Evolutionary conservation across 1,139 yeast species (phyloP), one percentile per base, ranked within the genome.

Genomic region (Hemisphaericaspora xylofermentans): DNA sequence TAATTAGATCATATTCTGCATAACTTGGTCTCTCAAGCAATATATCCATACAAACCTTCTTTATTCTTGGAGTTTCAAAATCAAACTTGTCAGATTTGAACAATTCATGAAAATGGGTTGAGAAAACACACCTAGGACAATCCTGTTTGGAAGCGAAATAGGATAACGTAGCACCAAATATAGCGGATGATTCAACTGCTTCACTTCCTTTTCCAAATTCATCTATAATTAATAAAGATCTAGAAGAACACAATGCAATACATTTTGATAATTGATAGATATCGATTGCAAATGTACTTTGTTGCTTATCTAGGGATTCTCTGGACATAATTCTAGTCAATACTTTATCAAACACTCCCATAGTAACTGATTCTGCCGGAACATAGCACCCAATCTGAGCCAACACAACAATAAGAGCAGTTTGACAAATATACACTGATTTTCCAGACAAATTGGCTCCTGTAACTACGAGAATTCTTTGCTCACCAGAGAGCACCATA

Each of bases 381-480:
- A 76, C 71, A 49, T 57, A 75, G 31, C 73, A 67, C 0, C 80
- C 81, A 25, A 75, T 58, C 38, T 76, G 81, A 0, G 79, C 68
- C 38, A 76, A 45, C 39, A 61, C 64, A 2, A 70, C 68, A 15
- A 71, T 63, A 29, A 74, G 48, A 0, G 78, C 80, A 31, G 64
- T 56, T 41, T 72, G 79, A 0, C 67, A 54, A 15, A 76, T 50
- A 40, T 65, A 68, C 0, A 76, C 75, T 0, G 80, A 69, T 49
- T 76, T 76, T 0, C 80, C 80, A 3, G 81, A 76, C 42, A 68
- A 68, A 50, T 76, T 75, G 0, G 81, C 78, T 0, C 81, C 81
- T 0, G 80, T 73, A 0, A 76, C 50, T 0, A 76, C 54, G 49
- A 61, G 47, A 10, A 50, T 36, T 28, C 25, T 35, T 36, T 35